A percentile compares a stretch with the other conserved stretches of the same genome.
phyloP scores from a whole-genome alignment of 164 flowering plant genomes.

The Protea cynaroides region DNA sequence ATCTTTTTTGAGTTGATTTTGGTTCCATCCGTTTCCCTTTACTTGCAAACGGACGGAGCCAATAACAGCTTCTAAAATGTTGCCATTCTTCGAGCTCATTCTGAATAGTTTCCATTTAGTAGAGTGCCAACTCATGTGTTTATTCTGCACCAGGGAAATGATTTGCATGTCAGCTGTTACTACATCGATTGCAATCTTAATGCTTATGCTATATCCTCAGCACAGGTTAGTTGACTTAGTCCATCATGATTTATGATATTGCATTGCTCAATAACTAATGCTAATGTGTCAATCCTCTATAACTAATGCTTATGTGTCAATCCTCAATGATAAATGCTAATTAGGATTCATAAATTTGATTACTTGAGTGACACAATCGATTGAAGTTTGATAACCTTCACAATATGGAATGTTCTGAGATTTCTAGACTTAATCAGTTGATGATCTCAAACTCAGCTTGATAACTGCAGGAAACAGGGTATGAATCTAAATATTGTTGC shows the following conservation, averaged over 20 bases:
- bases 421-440: neutral
- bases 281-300: neutral
- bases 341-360: neutral
- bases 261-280: neutral
- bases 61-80: neutral
- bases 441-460: neutral
- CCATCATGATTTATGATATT: too few species aligned
- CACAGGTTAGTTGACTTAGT: slow-evolving; percentile 76
- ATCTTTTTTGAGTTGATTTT: neutral
- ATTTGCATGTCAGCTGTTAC: slow-evolving; percentile 78
- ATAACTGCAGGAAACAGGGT: too few species aligned
- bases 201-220: slow-evolving; percentile 72
- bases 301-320: neutral
- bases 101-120: neutral
- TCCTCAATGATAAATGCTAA: neutral
- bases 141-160: slow-evolving; percentile 49
- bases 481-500: too few species aligned
- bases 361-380: neutral
- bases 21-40: neutral
- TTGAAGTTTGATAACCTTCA: neutral
- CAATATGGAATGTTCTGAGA: neutral
- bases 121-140: neutral
- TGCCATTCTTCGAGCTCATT: neutral
- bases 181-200: slow-evolving; percentile 74
- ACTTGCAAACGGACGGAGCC: too few species aligned